Base-by-base conservation (phyloP, 768 basidiomycete genomes). In the Austroboletus eburneus region DNA sequence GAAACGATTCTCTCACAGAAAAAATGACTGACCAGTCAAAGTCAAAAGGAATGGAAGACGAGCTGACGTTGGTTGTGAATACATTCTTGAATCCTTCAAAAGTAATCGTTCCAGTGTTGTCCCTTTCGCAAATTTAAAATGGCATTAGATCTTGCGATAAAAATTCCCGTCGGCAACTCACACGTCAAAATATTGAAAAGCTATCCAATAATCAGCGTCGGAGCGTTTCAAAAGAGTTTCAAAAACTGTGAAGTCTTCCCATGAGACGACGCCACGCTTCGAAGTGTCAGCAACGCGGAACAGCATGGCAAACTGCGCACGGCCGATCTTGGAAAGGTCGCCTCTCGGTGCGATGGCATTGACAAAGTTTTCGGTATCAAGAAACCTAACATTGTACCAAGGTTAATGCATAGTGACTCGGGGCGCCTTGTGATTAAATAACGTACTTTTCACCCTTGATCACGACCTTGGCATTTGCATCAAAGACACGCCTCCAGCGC, bases 161-260 rank as follows among this genome's bases (percentile, higher is more conserved):
- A 2, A 23, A 32, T 29, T 25, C n/a, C 36, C 22, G 27, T 5
- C 27, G 27, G 27, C 27, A 27, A 77, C 88, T 63, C 70, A 93
- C 91, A 86, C 87, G 66, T 96, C 93, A 66, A 95, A 96, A 63
- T 90, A 94, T 64, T 89, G 85, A 74, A 95, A 95, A 17, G 93
- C 92, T 68, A 94, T 93, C 78, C 87, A 91, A 67, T 95, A 94
- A 65, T 97, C 93, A 24, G 95, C 95, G 67, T 97, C 95, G 17
- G 95, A 91, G 54, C 89, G 77, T 72, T 97, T 92, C 58, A 95
- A 70, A 52, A 90, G 71, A 16, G 92, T 94, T 73, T 98, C 87
- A 63, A 99, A 99, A 51, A 95, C 85, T 6, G 83, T 84, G 57
- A 96, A 99, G 67, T 99, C 96, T 58, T 96, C 92, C 86, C 91